A percentile compares a stretch with the other conserved stretches of the same genome.
Evolutionary conservation across 2,329 filamentous ascomycete genomes (phyloP).

Genomic region (Aspergillus quadrilineatus): DNA sequence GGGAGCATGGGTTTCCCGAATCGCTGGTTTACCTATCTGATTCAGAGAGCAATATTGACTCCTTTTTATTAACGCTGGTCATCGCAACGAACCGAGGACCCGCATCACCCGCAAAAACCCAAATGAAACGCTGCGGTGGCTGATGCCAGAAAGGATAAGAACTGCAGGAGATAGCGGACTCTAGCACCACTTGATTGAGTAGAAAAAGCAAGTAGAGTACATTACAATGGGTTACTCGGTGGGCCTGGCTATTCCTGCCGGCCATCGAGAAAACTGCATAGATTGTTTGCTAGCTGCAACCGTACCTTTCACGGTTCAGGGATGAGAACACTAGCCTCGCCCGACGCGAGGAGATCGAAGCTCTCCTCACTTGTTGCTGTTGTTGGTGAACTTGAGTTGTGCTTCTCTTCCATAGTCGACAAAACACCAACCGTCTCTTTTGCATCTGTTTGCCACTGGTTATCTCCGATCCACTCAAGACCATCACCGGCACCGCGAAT

Average conservation of each 20-base stretch:
- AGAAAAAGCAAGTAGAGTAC: constrained; percentile 13
- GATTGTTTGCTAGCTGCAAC: constrained; percentile 17
- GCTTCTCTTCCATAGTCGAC: constrained; percentile 14
- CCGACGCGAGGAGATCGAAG: constrained; percentile 46
- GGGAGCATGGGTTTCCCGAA: not conserved
- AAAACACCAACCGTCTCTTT: constrained; percentile 4
- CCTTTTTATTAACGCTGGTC: not conserved
- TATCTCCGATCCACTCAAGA: constrained; percentile 44
- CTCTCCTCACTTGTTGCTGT: constrained; percentile 49
- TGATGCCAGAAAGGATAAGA: constrained; percentile 1
- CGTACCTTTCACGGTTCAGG: constrained; percentile 17
- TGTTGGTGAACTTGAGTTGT: constrained; percentile 35
- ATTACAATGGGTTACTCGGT: constrained; percentile 6
- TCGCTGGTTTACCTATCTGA: not conserved
- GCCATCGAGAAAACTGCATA: constrained; percentile 7
- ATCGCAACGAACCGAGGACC: not conserved
- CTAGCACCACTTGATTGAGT: constrained; percentile 4
- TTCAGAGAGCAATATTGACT: constrained; percentile 8
- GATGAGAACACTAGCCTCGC: constrained; percentile 45
- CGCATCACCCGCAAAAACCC: not conserved
- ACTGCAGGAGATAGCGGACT: constrained; percentile 2
- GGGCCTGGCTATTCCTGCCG: constrained; percentile 2
- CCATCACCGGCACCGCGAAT: constrained; percentile 39
- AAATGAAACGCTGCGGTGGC: not conserved
- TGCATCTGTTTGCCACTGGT: constrained; percentile 26